Base-by-base conservation (phyloP, 768 basidiomycete genomes). In the Collybia sp. region DNA sequence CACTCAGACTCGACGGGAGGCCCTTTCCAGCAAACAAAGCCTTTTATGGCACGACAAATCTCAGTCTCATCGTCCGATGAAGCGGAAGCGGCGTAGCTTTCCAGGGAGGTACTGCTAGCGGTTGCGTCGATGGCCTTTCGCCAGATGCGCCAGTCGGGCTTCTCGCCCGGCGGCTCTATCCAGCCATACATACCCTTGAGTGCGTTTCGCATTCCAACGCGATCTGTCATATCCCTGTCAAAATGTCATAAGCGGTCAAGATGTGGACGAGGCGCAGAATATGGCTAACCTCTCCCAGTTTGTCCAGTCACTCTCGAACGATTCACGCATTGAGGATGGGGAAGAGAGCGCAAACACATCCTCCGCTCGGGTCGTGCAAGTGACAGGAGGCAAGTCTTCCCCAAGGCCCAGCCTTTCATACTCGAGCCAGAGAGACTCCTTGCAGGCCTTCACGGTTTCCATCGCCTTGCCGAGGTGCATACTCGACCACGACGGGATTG, bases 151-250 rank as follows among this genome's bases (percentile, higher is more conserved):
- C 74, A 74, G 18, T 79, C 75, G 0, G 82, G 76, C 12, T 62
- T 59, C 20, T 76, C 72, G 12, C 70, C 71, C 8, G 62, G 52
- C 19, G 77, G 75, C 46, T 76, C 76, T 2, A 56, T 42, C 86
- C 85, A 88, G 12, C 58, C 58, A 20, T 82, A 58, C 44, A 72
- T 68, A 3, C 68, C 62, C 39, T 63, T 61, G 20, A 86, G 64
- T 40, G 65, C 64, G 12, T 67, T 66, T 32, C 81, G 76, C 67
- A 87, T 76, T 40, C 73, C 71, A 37, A 84, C 81, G 11, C 86
- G 82, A 53, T 85, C 83, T 35, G 68, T 68, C 88, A 90, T 89
- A 50, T 90, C 87, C 52, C 87, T 89, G 47, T 16, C 48, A 36
- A 37, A 3, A 4, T 37, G 4, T 3, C 3, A 37, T 37, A 43